Conservation (phyloP, 1,139 yeast species). For the Chernovozyma sophiae-reginae region DNA sequence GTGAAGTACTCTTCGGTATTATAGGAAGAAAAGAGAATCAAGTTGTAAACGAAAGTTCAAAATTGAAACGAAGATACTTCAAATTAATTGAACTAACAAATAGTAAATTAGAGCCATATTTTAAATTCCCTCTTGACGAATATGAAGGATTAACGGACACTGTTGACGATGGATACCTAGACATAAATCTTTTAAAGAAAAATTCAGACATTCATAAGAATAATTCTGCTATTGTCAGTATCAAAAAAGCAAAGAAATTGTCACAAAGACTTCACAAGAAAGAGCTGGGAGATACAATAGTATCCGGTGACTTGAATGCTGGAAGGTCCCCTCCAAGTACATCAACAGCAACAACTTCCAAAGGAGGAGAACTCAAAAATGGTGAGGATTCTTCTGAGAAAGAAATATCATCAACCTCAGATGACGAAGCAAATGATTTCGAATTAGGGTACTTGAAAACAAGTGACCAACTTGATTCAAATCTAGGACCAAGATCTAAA, state of each 20-base stretch:
- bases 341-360: background rate
- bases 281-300: slow-evolving; percentile 7
- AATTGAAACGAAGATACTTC: slow-evolving; percentile 27
- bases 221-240: background rate
- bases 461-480: slow-evolving; percentile 16
- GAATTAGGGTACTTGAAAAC: slow-evolving; percentile 29
- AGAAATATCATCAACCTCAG: slow-evolving; percentile 3
- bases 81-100: slow-evolving; percentile 21
- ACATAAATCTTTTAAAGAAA: slow-evolving; percentile 49
- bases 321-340: too few relatives aligned
- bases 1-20: slow-evolving; percentile 65
- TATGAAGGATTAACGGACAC: slow-evolving; percentile 45
- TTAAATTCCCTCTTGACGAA: slow-evolving; percentile 41
- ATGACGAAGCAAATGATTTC: slow-evolving; percentile 12
- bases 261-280: slow-evolving; percentile 12
- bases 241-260: background rate
- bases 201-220: slow-evolving; percentile 25
- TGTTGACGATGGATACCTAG: slow-evolving; percentile 62
- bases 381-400: slow-evolving; percentile 1
- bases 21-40: slow-evolving; percentile 61
- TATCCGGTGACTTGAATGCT: background rate
- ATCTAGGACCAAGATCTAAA: slow-evolving; percentile 31
- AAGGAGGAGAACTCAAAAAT: background rate
- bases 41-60: slow-evolving; percentile 40
- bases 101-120: slow-evolving; percentile 20